phyloP scores from a whole-genome alignment of 805 yeast genomes.

The Cyberlindnera maritima region DNA sequence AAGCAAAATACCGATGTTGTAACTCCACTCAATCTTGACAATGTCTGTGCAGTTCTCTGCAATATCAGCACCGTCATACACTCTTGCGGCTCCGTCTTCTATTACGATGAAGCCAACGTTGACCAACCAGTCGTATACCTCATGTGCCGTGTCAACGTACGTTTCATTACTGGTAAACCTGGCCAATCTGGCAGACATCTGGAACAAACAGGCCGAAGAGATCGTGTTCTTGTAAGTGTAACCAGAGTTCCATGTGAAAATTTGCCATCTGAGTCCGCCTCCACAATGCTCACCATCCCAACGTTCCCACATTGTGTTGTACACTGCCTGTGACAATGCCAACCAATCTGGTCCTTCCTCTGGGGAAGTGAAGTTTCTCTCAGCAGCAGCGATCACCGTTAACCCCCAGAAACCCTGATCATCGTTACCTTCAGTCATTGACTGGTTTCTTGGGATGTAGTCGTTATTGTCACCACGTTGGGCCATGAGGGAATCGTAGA shows the following conservation, averaged over 20 bases:
- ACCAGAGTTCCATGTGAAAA: conserved; percentile 68
- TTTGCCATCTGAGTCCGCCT: conserved; percentile 75
- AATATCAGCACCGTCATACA: conserved; percentile 60
- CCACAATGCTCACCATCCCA: conserved; percentile 57
- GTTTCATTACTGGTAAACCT: conserved; percentile 56
- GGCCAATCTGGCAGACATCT: conserved; percentile 61
- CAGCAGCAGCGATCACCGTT: conserved; percentile 61
- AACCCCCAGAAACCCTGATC: conserved; percentile 75
- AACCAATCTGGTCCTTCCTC: conserved; percentile 50
- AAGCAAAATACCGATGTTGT: conserved; percentile 65
- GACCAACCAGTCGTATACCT: conserved; percentile 58
- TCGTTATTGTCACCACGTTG: conserved; percentile 48
- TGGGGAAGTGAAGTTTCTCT: conserved; percentile 54
- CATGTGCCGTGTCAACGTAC: conserved; percentile 51
- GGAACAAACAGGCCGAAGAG: conserved; percentile 61
- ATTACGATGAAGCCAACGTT: conserved; percentile 44
- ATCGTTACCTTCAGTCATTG: conserved; percentile 68
- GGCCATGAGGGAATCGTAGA: conserved; percentile 51
- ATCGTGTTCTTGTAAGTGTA: conserved; percentile 64
- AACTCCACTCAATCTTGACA: conserved; percentile 58
- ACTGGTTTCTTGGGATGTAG: conserved; percentile 59
- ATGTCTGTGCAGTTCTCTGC: conserved; percentile 46
- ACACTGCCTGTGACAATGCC: conserved; percentile 58
- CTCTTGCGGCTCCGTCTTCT: conserved; percentile 32
- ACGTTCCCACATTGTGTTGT: conserved; percentile 58